Percentiles rank a stretch among this genome's conserved stretches.
Evolutionary conservation across 495 filamentous ascomycete species (phyloP).

Genomic region (Elasticomyces elasticus): DNA sequence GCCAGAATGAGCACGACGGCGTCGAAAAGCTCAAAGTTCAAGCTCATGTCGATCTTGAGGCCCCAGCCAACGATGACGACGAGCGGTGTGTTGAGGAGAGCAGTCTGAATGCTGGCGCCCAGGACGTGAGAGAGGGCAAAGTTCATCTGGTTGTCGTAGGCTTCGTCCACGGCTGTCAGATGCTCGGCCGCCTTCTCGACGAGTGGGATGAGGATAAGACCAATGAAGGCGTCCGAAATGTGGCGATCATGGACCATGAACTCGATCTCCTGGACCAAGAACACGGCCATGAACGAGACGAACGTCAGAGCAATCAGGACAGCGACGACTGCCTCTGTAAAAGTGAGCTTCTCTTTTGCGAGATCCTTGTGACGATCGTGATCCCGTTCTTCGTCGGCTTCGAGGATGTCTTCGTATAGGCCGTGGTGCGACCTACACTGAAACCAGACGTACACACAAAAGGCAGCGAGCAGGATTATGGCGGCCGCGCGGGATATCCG

Average conservation of each 20-base stretch:
- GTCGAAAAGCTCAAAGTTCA: conserved; percentile 86
- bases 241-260: conserved; percentile 52
- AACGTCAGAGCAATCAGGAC: conserved; percentile 56
- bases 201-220: conserved; percentile 55
- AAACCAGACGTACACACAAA: conserved; percentile 65
- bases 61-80: conserved; percentile 81
- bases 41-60: conserved; percentile 55
- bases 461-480: conserved; percentile 70
- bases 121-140: conserved; percentile 86
- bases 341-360: conserved; percentile 60
- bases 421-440: conserved; percentile 74
- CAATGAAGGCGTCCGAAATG: conserved; percentile 55
- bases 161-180: conserved; percentile 82
- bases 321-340: conserved; percentile 63
- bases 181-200: conserved; percentile 78
- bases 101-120: conserved; percentile 80
- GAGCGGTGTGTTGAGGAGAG: conserved; percentile 76
- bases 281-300: conserved; percentile 72
- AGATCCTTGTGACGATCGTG: conserved; percentile 56
- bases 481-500: conserved; percentile 67
- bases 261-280: conserved; percentile 71
- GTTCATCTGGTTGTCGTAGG: conserved; percentile 80
- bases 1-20: conserved; percentile 76
- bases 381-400: conserved; percentile 61
- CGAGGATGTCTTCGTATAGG: conserved; percentile 63